Percentiles rank a stretch among this genome's conserved stretches.
phyloP scores from a whole-genome alignment of 805 yeast species.

The Clavispora asparagi region DNA sequence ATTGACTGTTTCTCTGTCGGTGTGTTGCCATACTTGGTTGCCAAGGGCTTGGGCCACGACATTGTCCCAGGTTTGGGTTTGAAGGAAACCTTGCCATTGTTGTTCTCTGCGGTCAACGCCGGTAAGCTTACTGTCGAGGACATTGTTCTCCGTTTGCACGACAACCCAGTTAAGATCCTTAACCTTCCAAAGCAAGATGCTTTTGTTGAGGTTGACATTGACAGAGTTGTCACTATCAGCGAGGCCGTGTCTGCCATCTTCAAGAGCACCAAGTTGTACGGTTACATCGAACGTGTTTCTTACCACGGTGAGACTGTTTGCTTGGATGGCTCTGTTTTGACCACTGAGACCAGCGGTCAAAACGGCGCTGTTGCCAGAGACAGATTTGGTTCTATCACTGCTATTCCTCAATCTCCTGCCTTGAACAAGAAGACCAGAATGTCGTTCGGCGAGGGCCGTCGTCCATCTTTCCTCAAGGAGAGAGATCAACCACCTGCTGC shows the following conservation, averaged over 20 bases:
- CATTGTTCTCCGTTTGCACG: constrained; percentile 67
- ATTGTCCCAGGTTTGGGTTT: constrained; percentile 72
- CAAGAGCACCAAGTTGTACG: constrained; percentile 50
- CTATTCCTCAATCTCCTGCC: constrained; percentile 44
- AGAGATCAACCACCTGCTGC: constrained; percentile 42
- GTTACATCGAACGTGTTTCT: constrained; percentile 86
- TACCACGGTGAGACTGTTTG: constrained; percentile 75
- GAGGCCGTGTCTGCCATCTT: constrained; percentile 34
- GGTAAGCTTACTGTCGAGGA: constrained; percentile 70
- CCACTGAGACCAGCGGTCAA: constrained; percentile 52
- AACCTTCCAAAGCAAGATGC: constrained; percentile 79
- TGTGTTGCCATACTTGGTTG: constrained; percentile 65
- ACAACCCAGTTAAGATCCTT: constrained; percentile 77
- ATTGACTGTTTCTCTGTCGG: constrained; percentile 90
- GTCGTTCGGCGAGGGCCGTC: constrained; percentile 29
- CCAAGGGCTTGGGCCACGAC: constrained; percentile 56
- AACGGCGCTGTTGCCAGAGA: constrained; percentile 42
- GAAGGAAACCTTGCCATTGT: constrained; percentile 74
- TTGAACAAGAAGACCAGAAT: constrained; percentile 29
- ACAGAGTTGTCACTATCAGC: constrained; percentile 42
- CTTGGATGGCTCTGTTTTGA: constrained; percentile 73
- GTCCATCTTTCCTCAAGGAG: constrained; percentile 30
- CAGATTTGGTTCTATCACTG: constrained; percentile 32
- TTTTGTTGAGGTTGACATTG: constrained; percentile 75
- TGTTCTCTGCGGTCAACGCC: constrained; percentile 72